Conservation (phyloP, 129 eudicot genomes). For the Tanacetum coccineum region DNA sequence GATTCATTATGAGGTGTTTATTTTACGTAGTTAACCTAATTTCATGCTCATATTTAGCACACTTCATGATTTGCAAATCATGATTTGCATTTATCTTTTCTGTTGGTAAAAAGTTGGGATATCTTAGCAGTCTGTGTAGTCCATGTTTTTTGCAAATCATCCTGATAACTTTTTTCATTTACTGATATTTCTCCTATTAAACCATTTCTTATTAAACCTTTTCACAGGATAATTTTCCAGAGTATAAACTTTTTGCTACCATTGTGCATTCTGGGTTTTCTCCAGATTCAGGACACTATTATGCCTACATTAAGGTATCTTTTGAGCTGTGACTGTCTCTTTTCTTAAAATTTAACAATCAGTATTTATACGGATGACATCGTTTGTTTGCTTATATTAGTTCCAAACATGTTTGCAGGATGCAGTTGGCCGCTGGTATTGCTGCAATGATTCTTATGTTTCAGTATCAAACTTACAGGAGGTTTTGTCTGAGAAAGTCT, state of each 20-base stretch:
- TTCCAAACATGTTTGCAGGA: constrained; percentile 49
- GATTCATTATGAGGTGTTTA: constrained; percentile 2
- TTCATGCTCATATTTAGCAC: not conserved
- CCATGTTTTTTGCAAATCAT: not conserved
- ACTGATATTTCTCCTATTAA: not conserved
- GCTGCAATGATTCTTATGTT: constrained; percentile 95
- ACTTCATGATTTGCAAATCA: no score
- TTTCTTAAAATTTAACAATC: not conserved
- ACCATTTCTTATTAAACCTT: constrained; percentile 16
- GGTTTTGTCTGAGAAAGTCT: constrained; percentile 88
- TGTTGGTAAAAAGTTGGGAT: constrained; percentile 10
- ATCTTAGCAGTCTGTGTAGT: not conserved
- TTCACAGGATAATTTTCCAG: constrained; percentile 73
- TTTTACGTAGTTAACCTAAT: not conserved
- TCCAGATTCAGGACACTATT: constrained; percentile 97
- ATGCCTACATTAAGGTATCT: constrained; percentile 91
- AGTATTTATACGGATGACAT: not conserved
- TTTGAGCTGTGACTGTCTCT: not conserved
- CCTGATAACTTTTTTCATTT: not conserved
- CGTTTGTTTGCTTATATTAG: constrained; percentile 17
- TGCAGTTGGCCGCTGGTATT: constrained; percentile 83
- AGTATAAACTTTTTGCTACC: constrained; percentile 85
- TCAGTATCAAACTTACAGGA: constrained; percentile 70
- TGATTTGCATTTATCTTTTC: not conserved
- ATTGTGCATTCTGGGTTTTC: constrained; percentile 92